Evolutionary conservation across 345 rosid genomes (phyloP), one percentile per base, ranked within the genome.

Genomic region (Salix brachista): DNA sequence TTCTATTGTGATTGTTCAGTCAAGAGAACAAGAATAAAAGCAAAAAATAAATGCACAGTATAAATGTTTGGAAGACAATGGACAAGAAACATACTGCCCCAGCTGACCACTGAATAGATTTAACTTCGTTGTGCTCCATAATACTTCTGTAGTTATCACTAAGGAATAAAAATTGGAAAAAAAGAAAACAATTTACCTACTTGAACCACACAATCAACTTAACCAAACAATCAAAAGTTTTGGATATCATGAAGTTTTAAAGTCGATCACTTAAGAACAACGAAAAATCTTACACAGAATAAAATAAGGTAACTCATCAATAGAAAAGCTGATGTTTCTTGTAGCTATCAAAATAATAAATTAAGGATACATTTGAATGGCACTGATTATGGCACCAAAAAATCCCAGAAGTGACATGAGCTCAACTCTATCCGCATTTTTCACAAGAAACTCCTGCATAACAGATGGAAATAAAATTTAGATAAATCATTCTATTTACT

Each of bases 281-380:
- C 26, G 5, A 2, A 36, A 64, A 39, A 65, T 52, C 62, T 65
- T 46, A 64, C 1, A 30, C 6, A 64, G 19, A 75, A 64, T 26
- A 71, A 50, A 71, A n/a, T 18, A 32, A 25, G n/a, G n/a, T 34
- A 44, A 6, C 30, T 34, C 56, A 16, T 8, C 19, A n/a, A 62
- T 26, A 71, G 26, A 70, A 77, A 65, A 68, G 50, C 6, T 26
- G 30, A 30, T 44, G 21, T 4, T 68, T 7, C 60, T 5, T 46
- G 17, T 13, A 76, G 30, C 65, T 65, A 83, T 21, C 56, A 73
- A 78, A 30, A 37, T 19, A 16, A 50, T 23, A 54, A 77, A 65
- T 26, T 61, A 74, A 91, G 96, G 96, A 96, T 96, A 93, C 98
- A 94, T 90, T 84, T 94, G 99, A 76, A 94, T 81, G 54, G 92